A percentile compares a stretch with the other conserved stretches of the same genome.
Evolutionary conservation across 495 filamentous ascomycete genomes (phyloP).

Genomic region (Penicillium canescens): DNA sequence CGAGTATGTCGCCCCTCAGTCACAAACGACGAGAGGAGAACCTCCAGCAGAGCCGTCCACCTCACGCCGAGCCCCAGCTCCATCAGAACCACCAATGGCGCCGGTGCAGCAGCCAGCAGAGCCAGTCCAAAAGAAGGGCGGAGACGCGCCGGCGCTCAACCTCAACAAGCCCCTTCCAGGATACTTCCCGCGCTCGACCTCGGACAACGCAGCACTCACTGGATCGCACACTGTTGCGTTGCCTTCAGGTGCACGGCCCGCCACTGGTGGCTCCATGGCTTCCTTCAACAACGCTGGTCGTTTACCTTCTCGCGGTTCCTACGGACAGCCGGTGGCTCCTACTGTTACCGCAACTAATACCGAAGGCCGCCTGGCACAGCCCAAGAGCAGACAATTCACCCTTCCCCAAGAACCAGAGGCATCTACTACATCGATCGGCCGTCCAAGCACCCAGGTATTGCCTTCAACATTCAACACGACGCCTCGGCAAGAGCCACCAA

Average conservation of each 20-base stretch:
- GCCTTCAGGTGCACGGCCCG: conserved; percentile 62
- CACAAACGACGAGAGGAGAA: conserved; percentile 73
- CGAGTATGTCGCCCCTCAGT: conserved; percentile 93
- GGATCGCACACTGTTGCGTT: conserved; percentile 46
- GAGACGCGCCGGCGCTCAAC: conserved; percentile 19
- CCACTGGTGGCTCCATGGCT: conserved; percentile 79
- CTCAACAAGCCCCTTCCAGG: conserved; percentile 33
- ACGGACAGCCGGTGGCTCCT: conserved; percentile 85
- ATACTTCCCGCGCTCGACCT: conserved; percentile 56
- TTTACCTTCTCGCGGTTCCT: conserved; percentile 79
- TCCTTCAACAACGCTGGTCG: conserved; percentile 59
- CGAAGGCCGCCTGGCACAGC: conserved; percentile 87
- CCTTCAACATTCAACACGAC: conserved; percentile 46
- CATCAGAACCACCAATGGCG: conserved; percentile 10
- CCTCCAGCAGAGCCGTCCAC: conserved; percentile 18
- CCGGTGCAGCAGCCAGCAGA: conserved; percentile 9
- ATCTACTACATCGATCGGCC: conserved; percentile 45
- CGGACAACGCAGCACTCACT: conserved; percentile 52
- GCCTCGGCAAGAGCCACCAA: conserved; percentile 48
- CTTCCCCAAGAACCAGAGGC: conserved; percentile 53
- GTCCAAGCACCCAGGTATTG: conserved; percentile 58
- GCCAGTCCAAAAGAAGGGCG: conserved; percentile 2
- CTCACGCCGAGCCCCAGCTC: conserved; percentile 20
- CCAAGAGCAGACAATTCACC: conserved; percentile 73
- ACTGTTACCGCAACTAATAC: conserved; percentile 87